Percentiles rank a stretch among this genome's conserved stretches.
Conservation (phyloP, 192 early-diverging fungal species). For the Cetraspora pellucida region DNA sequence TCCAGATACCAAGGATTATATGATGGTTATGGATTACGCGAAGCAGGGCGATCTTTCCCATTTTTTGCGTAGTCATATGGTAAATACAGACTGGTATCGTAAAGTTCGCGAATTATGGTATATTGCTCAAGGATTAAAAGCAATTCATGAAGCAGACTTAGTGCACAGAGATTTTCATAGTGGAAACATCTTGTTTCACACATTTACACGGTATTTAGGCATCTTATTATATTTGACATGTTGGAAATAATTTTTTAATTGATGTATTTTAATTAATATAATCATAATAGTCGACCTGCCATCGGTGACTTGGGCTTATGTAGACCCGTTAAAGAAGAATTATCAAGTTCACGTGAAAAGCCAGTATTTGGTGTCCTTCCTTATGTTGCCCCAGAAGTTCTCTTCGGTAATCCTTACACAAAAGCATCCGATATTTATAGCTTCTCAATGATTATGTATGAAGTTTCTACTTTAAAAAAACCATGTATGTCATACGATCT, state of each 20-base stretch:
- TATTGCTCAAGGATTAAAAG: constrained; percentile 40
- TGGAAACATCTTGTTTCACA: constrained; percentile 11
- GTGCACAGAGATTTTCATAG: constrained; percentile 40
- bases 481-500: constrained; percentile 3
- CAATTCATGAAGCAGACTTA: constrained; percentile 44
- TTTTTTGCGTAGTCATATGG: constrained; percentile 37
- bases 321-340: constrained; percentile 35
- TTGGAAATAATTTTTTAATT: neutral
- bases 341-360: constrained; percentile 29
- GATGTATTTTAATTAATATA: neutral
- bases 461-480: constrained; percentile 40
- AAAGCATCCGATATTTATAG: constrained; percentile 47
- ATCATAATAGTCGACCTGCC: neutral
- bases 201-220: neutral
- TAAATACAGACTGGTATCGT: constrained; percentile 31
- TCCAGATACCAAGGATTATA: constrained; percentile 37
- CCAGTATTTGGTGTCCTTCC: constrained; percentile 44
- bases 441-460: constrained; percentile 48
- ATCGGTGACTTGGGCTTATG: constrained; percentile 47
- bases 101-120: constrained; percentile 40
- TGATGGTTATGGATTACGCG: constrained; percentile 44
- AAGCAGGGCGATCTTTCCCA: constrained; percentile 40
- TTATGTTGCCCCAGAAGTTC: constrained; percentile 45
- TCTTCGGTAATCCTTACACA: constrained; percentile 39
- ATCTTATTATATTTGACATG: neutral